Conservation (phyloP, 345 rosid genomes). For the Lepidium didymum region DNA sequence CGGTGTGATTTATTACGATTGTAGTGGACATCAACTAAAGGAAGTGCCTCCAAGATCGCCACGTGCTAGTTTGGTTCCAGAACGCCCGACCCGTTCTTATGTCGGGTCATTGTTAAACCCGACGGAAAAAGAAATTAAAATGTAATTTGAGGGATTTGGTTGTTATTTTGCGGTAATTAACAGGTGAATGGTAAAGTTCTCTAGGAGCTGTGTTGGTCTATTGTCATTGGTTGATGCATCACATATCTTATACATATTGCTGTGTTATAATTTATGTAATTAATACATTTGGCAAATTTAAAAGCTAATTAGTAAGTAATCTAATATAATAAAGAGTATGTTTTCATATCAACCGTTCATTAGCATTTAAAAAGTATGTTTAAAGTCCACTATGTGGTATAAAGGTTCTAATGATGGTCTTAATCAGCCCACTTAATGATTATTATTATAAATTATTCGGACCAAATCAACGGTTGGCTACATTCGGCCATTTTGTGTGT, state of each 20-base stretch:
- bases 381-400: background rate
- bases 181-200: background rate
- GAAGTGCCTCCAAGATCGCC: slow-evolving; percentile 72
- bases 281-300: background rate
- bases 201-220: background rate
- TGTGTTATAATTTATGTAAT: background rate
- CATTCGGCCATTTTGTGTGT: background rate
- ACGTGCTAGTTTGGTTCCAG: slow-evolving; percentile 70
- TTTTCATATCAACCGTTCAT: slow-evolving; percentile 1
- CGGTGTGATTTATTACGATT: slow-evolving; percentile 84
- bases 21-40: slow-evolving; percentile 47
- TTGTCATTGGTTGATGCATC: slow-evolving; percentile 5
- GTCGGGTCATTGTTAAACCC: slow-evolving; percentile 24
- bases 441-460: background rate
- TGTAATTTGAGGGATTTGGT: background rate
- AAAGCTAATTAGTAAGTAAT: background rate
- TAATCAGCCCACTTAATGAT: background rate
- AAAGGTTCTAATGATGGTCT: slow-evolving; percentile 8
- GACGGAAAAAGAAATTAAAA: slow-evolving; percentile 13
- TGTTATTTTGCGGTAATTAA: background rate
- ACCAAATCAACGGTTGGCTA: slow-evolving; percentile 17
- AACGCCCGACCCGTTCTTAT: slow-evolving; percentile 14
- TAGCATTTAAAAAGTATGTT: background rate
- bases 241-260: background rate
- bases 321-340: background rate